A percentile compares a stretch with the other conserved stretches of the same genome.
Evolutionary conservation across 1,284 basidiomycete species (phyloP).

Genomic region (Inonotus hispidus): DNA sequence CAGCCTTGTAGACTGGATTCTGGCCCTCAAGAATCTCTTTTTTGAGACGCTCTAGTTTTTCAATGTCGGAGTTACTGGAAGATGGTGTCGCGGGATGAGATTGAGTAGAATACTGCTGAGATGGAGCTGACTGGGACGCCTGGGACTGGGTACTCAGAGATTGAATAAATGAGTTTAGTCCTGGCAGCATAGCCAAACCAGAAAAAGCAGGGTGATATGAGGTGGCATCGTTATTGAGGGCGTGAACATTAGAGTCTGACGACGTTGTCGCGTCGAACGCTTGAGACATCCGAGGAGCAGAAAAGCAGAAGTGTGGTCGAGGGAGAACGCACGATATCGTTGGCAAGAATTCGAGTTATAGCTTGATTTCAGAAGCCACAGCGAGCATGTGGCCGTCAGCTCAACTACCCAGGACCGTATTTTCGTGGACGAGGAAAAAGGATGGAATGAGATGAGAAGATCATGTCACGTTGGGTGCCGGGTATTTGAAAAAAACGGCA

Average conservation of each 20-base stretch:
- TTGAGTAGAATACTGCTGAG: slow-evolving; percentile 1
- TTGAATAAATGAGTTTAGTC: slow-evolving; percentile 11
- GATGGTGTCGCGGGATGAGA: slow-evolving; percentile 2
- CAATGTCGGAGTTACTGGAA: slow-evolving; percentile 41
- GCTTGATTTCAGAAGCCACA: neutral
- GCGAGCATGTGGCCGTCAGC: neutral
- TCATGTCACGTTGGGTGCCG: too few species aligned
- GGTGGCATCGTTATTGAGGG: neutral
- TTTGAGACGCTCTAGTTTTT: slow-evolving; percentile 67
- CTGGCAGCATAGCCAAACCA: slow-evolving; percentile 13
- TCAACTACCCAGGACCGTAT: neutral
- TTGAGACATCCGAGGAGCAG: slow-evolving; percentile 10
- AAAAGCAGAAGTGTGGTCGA: neutral
- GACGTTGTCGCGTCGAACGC: slow-evolving; percentile 1
- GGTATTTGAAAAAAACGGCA: too few species aligned
- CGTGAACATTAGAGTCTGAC: neutral
- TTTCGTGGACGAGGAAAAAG: neutral
- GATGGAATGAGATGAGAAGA: neutral
- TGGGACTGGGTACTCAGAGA: slow-evolving; percentile 9
- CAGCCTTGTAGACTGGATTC: slow-evolving; percentile 60
- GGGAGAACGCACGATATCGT: neutral
- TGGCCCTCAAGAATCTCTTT: slow-evolving; percentile 62
- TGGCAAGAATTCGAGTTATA: neutral
- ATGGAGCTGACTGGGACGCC: slow-evolving; percentile 1
- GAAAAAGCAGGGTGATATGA: slow-evolving; percentile 13